Evolutionary conservation across 2,329 filamentous ascomycete species (phyloP).

Genomic region (Cryphonectria nitschkei): DNA sequence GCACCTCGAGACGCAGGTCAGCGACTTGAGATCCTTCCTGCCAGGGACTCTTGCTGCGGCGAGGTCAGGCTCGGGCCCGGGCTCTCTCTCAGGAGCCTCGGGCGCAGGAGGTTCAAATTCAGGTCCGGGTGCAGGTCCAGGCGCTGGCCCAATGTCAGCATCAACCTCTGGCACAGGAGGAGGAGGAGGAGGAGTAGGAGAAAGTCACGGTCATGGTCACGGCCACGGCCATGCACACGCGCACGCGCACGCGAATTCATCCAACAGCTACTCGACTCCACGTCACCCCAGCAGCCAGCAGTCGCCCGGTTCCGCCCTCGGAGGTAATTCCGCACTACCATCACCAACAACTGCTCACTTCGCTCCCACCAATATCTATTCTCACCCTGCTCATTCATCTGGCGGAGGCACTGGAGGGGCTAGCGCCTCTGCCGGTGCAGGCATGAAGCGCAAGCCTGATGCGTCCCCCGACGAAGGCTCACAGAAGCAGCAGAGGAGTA

Average conservation of each 20-base stretch:
- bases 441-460: slow-evolving; percentile 43
- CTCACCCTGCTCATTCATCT: neutral
- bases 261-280: slow-evolving; percentile 28
- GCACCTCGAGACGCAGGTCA: slow-evolving; percentile 57
- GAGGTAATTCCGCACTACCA: slow-evolving; percentile 54
- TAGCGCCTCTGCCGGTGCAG: slow-evolving; percentile 21
- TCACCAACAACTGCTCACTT: slow-evolving; percentile 33
- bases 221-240: slow-evolving; percentile 26
- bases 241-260: slow-evolving; percentile 17
- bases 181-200: neutral
- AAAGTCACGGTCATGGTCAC: neutral
- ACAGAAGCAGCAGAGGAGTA: slow-evolving; percentile 60
- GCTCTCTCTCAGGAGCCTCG: slow-evolving; percentile 32
- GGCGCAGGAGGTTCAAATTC: slow-evolving; percentile 4
- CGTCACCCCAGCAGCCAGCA: slow-evolving; percentile 33
- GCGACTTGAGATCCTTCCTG: slow-evolving; percentile 55
- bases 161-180: neutral
- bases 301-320: slow-evolving; percentile 42
- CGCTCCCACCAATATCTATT: slow-evolving; percentile 27
- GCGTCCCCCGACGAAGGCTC: slow-evolving; percentile 42
- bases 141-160: neutral
- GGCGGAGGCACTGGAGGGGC: neutral
- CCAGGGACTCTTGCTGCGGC: slow-evolving; percentile 38
- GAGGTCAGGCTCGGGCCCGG: slow-evolving; percentile 30
- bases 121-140: neutral